These are phyloP conservation scores for Eucalyptus polyanthemos DNA, from an alignment of 345 rosid genomes.

Conservation along the genomic window DNA sequence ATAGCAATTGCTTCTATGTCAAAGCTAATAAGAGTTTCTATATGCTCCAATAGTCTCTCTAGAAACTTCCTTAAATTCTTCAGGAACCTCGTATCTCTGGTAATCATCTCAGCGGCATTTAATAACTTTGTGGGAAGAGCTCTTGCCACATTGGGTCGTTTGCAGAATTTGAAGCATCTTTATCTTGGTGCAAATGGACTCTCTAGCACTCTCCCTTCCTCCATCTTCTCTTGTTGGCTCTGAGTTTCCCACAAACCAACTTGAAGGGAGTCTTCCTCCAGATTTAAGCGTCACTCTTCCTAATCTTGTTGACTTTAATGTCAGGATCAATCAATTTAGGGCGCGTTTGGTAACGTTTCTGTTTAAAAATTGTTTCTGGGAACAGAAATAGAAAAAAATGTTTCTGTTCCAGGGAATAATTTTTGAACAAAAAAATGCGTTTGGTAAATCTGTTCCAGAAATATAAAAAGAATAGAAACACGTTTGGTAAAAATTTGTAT, in stretches of 20 bases:
- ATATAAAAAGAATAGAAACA: too few relatives aligned
- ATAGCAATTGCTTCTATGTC: too few relatives aligned
- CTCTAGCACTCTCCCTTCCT: not conserved
- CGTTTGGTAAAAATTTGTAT: too few relatives aligned
- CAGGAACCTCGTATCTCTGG: not conserved
- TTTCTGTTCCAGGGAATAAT: too few relatives aligned
- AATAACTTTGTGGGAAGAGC: constrained; percentile 1
- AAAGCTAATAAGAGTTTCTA: fast-evolving
- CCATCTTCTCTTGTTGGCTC: not conserved
- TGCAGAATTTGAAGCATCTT: not conserved
- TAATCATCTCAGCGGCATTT: fast-evolving
- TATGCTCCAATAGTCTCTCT: fast-evolving
- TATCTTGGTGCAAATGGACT: not conserved
- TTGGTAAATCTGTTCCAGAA: too few relatives aligned
- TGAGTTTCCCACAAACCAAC: not conserved
- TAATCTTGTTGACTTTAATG: not conserved
- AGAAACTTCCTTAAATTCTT: not conserved
- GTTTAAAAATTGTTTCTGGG: too few relatives aligned
- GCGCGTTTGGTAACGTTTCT: too few relatives aligned
- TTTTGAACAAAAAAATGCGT: too few relatives aligned
- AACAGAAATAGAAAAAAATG: too few relatives aligned
- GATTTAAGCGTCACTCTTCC: not conserved
- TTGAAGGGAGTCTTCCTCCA: constrained; percentile 3
- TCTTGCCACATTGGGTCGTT: not conserved
- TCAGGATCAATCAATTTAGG: not conserved